Base-by-base conservation (phyloP, 768 basidiomycete genomes). In the Lentinula sp. region DNA sequence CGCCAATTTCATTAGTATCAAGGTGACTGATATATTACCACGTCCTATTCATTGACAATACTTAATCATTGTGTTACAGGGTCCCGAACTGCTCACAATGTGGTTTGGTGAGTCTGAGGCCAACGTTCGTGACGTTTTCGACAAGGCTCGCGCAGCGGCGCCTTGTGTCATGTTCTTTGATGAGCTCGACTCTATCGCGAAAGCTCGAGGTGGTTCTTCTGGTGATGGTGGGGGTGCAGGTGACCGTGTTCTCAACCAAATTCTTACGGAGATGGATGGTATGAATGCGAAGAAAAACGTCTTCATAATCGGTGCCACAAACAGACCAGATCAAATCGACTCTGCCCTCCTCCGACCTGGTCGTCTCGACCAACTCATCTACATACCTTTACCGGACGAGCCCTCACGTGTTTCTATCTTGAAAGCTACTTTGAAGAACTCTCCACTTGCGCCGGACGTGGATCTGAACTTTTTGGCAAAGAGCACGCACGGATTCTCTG, bases 141-240 rank as follows among this genome's bases (percentile, higher is more conserved):
- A 99, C 85, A 98, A 98, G 78, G 97, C 97, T 35, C 93, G 97
- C 67, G 97, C 97, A 16, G 97, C 97, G 7, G 96, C 97, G 32
- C 97, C 97, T 59, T 98, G 97, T 72, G 97, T 99, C 67, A 97
- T 99, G 94, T 99, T 99, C 91, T 99, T 99, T 77, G 97, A 99
- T 69, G 97, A 99, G 75, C 81, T 99, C 73, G 97, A 99, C 74
- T 97, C 96, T 15, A 98, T 99, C 69, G 97, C 97, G 50, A 98
- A 98, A 79, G 85, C 95, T 57, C 93, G 97, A 76, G 97, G 97
- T 63, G 84, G 85, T 20, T 81, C 84, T 2, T 76, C 81, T 8
- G 95, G 95, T 42, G 97, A 98, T 75, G 97, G 77, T 59, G 97
- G 97, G 65, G 97, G 97, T 64, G 96, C 97, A 12, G 90, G 96